phyloP scores from a whole-genome alignment of 345 rosid genomes.

The Salix viminalis region DNA sequence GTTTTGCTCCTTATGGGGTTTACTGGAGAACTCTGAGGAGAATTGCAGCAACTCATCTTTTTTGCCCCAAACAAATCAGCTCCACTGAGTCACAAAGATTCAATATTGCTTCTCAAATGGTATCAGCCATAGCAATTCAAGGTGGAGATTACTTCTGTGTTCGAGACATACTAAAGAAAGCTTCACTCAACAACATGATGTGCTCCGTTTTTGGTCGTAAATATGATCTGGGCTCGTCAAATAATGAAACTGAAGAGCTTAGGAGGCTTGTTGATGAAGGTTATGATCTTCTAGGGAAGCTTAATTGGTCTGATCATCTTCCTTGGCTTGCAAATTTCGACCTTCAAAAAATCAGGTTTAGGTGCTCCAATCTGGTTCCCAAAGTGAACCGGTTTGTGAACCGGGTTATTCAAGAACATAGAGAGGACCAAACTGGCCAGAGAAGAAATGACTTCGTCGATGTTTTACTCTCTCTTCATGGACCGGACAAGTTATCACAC shows the following conservation, averaged over 20 bases:
- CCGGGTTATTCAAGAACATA: constrained; percentile 41
- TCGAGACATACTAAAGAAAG: constrained; percentile 36
- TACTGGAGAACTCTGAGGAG: constrained; percentile 49
- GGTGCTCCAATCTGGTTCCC: constrained; percentile 43
- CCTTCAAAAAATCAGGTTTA: constrained; percentile 36
- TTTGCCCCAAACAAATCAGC: constrained; percentile 42
- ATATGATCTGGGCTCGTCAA: constrained; percentile 19
- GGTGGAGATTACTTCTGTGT: constrained; percentile 11
- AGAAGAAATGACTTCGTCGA: constrained; percentile 40
- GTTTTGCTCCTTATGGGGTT: constrained; percentile 53
- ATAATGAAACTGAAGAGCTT: constrained; percentile 29
- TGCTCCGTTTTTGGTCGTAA: constrained; percentile 43
- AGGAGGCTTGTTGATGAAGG: constrained; percentile 46
- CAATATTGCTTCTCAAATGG: constrained; percentile 39
- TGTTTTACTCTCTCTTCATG: constrained; percentile 37
- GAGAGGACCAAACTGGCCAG: background rate
- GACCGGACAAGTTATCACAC: constrained; percentile 32
- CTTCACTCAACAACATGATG: constrained; percentile 58
- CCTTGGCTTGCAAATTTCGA: constrained; percentile 45
- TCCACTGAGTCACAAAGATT: constrained; percentile 31
- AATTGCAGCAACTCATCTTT: constrained; percentile 47
- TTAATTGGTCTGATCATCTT: constrained; percentile 55
- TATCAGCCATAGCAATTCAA: constrained; percentile 13
- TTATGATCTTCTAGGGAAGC: constrained; percentile 40
- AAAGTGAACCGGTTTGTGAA: constrained; percentile 43